These are phyloP conservation scores for Albizia julibrissin DNA, from an alignment of 306 rosid genomes.

Conservation along the genomic window DNA sequence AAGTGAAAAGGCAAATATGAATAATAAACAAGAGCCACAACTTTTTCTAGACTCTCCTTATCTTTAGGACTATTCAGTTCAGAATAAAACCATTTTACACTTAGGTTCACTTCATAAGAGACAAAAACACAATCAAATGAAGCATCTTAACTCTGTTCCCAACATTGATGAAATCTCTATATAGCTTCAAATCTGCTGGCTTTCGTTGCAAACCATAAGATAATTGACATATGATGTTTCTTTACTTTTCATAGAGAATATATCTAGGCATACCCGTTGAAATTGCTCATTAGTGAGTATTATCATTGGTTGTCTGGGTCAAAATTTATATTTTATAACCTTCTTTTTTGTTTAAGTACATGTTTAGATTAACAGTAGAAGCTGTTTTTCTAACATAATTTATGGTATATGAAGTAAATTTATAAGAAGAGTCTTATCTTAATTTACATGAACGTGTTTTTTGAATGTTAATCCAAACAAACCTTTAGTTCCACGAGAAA, in stretches of 20 bases:
- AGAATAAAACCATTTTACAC: constrained; percentile 5
- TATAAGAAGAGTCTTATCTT: too few species aligned
- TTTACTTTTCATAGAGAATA: not conserved
- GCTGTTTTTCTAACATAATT: too few species aligned
- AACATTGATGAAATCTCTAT: not conserved
- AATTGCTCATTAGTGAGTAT: not conserved
- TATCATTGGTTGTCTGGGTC: not conserved
- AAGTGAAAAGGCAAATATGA: not conserved
- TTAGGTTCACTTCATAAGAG: not conserved
- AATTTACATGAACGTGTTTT: too few species aligned
- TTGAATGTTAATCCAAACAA: too few species aligned
- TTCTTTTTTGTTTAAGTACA: not conserved
- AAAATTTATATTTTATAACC: not conserved
- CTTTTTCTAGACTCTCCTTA: not conserved
- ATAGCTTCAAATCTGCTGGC: not conserved
- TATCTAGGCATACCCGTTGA: not conserved
- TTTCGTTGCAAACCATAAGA: not conserved
- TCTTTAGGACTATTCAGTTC: not conserved
- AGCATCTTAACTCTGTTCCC: not conserved
- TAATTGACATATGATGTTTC: not conserved
- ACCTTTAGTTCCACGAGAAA: not conserved
- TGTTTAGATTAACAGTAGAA: too few species aligned
- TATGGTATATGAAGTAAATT: too few species aligned
- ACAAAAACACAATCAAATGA: constrained; percentile 16
- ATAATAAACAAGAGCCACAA: not conserved